A percentile compares a stretch with the other conserved stretches of the same genome.
phyloP scores from a whole-genome alignment of 2,329 filamentous ascomycete genomes.

The Pezicula rhizophila region DNA sequence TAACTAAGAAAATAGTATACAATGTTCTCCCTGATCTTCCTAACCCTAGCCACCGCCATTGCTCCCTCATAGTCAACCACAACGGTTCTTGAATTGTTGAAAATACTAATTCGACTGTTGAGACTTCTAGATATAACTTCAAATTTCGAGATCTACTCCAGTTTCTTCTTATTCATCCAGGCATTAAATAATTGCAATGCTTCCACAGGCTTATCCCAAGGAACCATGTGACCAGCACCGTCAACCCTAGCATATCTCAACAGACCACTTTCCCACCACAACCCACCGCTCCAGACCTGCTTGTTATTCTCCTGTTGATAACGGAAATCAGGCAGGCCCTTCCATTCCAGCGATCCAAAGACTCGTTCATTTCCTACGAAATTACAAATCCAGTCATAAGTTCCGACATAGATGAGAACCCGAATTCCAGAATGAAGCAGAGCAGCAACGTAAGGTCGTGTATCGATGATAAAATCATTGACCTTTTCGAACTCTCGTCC shows the following conservation, averaged over 20 bases:
- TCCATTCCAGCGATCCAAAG: slow-evolving; percentile 15
- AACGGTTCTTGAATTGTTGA: slow-evolving; percentile 4
- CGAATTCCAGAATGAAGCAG: slow-evolving; percentile 15
- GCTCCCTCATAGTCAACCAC: slow-evolving; percentile 28
- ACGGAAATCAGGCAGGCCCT: slow-evolving; percentile 13
- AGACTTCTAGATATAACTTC: not conserved
- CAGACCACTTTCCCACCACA: slow-evolving; percentile 16
- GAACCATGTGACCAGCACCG: slow-evolving; percentile 20
- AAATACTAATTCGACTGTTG: not conserved
- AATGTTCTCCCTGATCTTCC: too few species aligned
- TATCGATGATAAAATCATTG: slow-evolving; percentile 15
- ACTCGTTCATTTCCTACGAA: slow-evolving; percentile 17
- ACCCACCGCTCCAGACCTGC: slow-evolving; percentile 12
- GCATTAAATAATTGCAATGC: slow-evolving; percentile 14
- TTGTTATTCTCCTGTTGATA: slow-evolving; percentile 17
- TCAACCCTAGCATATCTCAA: slow-evolving; percentile 15
- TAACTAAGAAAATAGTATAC: too few species aligned
- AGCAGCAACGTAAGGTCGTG: slow-evolving; percentile 9
- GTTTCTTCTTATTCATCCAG: slow-evolving; percentile 12
- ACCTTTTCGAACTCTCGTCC: slow-evolving; percentile 13
- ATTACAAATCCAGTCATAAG: slow-evolving; percentile 20
- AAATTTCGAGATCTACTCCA: slow-evolving; percentile 1
- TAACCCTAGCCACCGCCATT: too few species aligned
- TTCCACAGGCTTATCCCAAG: slow-evolving; percentile 17
- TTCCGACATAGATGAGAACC: slow-evolving; percentile 19